Conservation (phyloP, 306 rosid species). For the Cucurbita argyrosperma region DNA sequence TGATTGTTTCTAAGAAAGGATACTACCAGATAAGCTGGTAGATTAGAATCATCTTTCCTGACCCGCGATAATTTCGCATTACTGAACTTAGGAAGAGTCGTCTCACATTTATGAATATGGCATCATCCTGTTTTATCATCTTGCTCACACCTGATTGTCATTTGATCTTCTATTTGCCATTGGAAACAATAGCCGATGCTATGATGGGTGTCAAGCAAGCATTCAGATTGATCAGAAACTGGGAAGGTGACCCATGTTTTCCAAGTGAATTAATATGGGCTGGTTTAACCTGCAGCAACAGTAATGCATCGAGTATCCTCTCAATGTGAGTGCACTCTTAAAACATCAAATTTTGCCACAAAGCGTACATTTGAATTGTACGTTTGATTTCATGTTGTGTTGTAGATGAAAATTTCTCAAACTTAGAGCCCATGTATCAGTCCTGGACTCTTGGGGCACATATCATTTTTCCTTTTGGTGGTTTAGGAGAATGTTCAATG, state of each 20-base stretch:
- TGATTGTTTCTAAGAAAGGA: neutral
- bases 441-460: neutral
- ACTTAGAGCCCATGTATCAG: neutral
- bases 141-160: neutral
- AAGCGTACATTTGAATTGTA: neutral
- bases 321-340: conserved; percentile 29
- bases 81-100: neutral
- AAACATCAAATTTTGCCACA: neutral
- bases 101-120: neutral
- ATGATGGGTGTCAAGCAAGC: conserved; percentile 10
- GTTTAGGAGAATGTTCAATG: neutral
- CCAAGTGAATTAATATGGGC: conserved; percentile 13
- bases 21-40: neutral
- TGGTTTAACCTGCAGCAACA: conserved; percentile 14
- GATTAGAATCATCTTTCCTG: neutral
- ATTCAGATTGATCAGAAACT: conserved; percentile 11
- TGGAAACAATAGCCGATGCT: conserved; percentile 13
- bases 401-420: neutral
- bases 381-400: neutral
- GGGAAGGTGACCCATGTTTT: conserved; percentile 32
- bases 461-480: neutral
- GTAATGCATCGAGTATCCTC: conserved; percentile 1
- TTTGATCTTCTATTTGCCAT: neutral
- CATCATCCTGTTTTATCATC: neutral
- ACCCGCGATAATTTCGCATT: neutral